These are phyloP conservation scores for Fibroporia radiculosa DNA, from an alignment of 768 basidiomycete species.

Conservation along the genomic window DNA sequence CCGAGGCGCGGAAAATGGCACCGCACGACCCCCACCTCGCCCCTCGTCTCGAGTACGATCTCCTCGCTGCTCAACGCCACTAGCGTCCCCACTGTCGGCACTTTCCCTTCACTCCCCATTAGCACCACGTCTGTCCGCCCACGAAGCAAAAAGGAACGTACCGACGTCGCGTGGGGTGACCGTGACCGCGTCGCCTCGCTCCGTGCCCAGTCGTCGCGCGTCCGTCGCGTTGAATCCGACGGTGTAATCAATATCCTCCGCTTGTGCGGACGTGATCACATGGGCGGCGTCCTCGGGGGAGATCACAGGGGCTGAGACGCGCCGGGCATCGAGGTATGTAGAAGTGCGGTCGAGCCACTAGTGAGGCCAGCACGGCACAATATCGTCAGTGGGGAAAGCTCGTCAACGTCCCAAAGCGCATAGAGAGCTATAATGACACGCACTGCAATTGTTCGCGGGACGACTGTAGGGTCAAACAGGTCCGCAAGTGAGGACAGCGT, in stretches of 20 bases:
- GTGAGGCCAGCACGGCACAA: neutral
- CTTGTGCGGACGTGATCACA: slow-evolving; percentile 28
- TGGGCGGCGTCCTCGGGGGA: slow-evolving; percentile 36
- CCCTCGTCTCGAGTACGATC: slow-evolving; percentile 39
- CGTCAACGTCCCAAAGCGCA: too few species aligned
- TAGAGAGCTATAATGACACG: too few species aligned
- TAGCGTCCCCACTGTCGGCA: slow-evolving; percentile 42
- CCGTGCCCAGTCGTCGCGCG: slow-evolving; percentile 34
- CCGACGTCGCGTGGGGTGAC: slow-evolving; percentile 45
- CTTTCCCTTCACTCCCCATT: slow-evolving; percentile 18
- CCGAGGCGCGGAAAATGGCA: slow-evolving; percentile 46
- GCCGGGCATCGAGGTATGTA: slow-evolving; percentile 25
- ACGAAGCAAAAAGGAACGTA: slow-evolving; percentile 11
- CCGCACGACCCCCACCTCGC: slow-evolving; percentile 28
- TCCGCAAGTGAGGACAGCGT: slow-evolving; percentile 23
- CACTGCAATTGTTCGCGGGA: slow-evolving; percentile 36
- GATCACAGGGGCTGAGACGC: slow-evolving; percentile 23
- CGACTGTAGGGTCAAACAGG: slow-evolving; percentile 29
- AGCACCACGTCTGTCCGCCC: neutral
- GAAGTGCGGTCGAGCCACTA: slow-evolving; percentile 44
- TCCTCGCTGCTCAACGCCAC: slow-evolving; percentile 43
- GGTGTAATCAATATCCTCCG: slow-evolving; percentile 29
- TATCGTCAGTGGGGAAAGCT: neutral
- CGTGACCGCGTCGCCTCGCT: slow-evolving; percentile 29
- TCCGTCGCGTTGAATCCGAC: slow-evolving; percentile 42